Evolutionary conservation across 805 yeast genomes (phyloP), one percentile per base, ranked within the genome.

Genomic region (Yamadazyma kitorensis): DNA sequence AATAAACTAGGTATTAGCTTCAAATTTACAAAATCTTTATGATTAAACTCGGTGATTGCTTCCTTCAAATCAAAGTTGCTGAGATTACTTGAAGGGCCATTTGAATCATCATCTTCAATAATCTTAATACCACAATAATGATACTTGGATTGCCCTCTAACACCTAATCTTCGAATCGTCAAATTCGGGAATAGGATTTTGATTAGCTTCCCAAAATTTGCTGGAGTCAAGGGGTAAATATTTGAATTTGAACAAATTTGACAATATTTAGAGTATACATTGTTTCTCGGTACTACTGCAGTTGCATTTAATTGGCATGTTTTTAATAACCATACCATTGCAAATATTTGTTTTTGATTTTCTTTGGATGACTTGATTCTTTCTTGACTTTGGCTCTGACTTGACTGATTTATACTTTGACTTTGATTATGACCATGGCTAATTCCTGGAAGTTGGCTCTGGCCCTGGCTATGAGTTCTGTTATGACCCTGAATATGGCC

Each of bases 141-240:
- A 57, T 88, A 88, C 52, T 82, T 82, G 14, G 91, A 79, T 50
- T 81, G 83, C 2, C 89, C 89, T 31, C 95, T 68, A 55, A 80
- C 76, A 2, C 96, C 96, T 34, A 87, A 64, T 34, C 96, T 70
- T 43, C 94, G 72, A 0, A 93, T 83, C 19, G 79, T 77, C 41
- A 86, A 64, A 35, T 67, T 64, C 0, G 95, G 93, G 47, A 73
- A 82, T 4, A 77, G 57, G 4, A 80, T 63, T 38, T 80, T 68
- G 13, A 85, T 86, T 27, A 82, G 61, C 49, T 82, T 84, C 4
- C 95, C 95, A 49, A 86, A 75, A 2, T 85, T 76, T 1, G 94
- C 91, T 18, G 86, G 88, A 23, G 82, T 75, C 36, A 84, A 59
- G 1, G 95, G 78, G 35, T 73, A 72, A 25, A 83, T 49, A 20